Evolutionary conservation across 805 yeast genomes (phyloP).

Genomic region (Candida nanaspora): DNA sequence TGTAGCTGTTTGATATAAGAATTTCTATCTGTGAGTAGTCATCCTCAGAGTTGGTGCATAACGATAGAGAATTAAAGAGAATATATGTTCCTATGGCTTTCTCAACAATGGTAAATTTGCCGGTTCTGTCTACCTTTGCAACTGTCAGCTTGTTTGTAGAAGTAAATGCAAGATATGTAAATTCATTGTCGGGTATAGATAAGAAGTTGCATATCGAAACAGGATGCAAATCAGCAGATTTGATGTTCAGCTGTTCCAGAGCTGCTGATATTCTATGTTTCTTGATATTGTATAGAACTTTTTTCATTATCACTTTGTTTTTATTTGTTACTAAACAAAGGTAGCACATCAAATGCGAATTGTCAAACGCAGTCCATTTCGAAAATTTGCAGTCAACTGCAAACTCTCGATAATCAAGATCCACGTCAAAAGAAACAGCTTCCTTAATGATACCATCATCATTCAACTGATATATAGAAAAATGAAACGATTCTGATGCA

Average conservation of each 20-base stretch:
- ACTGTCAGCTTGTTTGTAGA: conserved; percentile 4
- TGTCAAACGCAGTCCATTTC: not conserved
- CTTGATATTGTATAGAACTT: not conserved
- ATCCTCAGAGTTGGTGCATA: conserved; percentile 2
- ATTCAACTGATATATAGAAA: not conserved
- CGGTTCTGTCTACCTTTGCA: not conserved
- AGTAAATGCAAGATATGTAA: not conserved
- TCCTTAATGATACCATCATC: not conserved
- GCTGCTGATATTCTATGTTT: no score
- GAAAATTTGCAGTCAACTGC: not conserved
- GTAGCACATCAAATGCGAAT: not conserved
- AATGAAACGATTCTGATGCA: conserved; percentile 4
- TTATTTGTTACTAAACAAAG: not conserved
- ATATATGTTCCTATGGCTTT: conserved; percentile 5
- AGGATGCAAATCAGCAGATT: no score
- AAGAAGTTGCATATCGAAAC: not conserved
- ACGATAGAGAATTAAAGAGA: conserved; percentile 10
- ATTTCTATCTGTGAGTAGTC: conserved; percentile 1
- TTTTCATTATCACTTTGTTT: not conserved
- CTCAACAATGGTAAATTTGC: not conserved
- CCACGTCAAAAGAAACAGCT: not conserved
- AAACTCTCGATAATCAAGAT: not conserved
- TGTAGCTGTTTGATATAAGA: conserved; percentile 7
- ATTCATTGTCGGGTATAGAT: not conserved
- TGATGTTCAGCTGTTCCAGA: not conserved